These are phyloP conservation scores for Theobroma grandiflorum DNA, from an alignment of 441 rosid species.

Conservation along the genomic window DNA sequence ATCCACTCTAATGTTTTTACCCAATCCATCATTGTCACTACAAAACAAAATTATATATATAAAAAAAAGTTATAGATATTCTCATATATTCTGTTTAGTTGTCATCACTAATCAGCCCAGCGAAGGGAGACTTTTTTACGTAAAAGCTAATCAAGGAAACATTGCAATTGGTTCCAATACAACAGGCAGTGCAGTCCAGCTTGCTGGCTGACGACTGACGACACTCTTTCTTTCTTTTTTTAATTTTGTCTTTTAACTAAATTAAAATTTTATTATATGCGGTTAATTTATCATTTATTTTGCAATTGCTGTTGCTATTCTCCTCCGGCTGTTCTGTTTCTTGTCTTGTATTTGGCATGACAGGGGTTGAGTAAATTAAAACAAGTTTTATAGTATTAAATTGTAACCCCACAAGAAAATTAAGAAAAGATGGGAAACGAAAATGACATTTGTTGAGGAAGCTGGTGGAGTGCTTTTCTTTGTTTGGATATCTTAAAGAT, in stretches of 20 bases:
- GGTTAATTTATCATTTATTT: neutral
- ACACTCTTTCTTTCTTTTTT: neutral
- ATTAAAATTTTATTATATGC: neutral
- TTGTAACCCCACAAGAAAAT: neutral
- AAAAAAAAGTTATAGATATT: neutral
- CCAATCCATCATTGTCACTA: neutral
- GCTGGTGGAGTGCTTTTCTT: neutral
- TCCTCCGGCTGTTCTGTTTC: conserved; percentile 23
- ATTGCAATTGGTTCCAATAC: conserved; percentile 23
- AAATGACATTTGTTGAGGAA: neutral
- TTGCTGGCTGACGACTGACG: conserved; percentile 19
- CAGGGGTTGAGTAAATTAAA: neutral
- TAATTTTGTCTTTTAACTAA: neutral
- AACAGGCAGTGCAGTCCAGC: conserved; percentile 39
- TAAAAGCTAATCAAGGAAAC: conserved; percentile 25
- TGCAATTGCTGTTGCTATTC: neutral
- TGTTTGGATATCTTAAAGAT: neutral
- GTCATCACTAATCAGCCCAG: neutral
- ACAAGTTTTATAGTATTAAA: neutral
- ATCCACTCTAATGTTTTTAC: neutral
- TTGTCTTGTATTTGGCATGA: conserved; percentile 29
- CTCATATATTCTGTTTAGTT: neutral
- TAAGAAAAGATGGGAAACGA: neutral
- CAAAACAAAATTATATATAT: too few species aligned
- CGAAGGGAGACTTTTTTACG: neutral